Percentiles rank a stretch among this genome's conserved stretches.
phyloP scores from a whole-genome alignment of 345 rosid genomes.

The Triadica sebifera region DNA sequence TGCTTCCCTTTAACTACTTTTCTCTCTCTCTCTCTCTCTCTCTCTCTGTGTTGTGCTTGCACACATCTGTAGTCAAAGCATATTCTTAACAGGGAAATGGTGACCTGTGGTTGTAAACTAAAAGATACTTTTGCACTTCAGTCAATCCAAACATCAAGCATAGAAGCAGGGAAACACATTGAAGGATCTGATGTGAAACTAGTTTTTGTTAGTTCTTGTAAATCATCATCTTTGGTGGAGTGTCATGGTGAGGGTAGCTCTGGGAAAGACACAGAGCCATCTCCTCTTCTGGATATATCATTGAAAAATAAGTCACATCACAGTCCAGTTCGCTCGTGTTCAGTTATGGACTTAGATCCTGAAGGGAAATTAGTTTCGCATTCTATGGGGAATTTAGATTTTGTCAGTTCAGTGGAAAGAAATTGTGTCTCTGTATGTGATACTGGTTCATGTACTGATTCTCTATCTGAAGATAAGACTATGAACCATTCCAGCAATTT shows the following conservation, averaged over 20 bases:
- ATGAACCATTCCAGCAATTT: conserved; percentile 5
- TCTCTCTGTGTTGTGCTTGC: neutral
- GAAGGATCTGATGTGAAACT: conserved; percentile 19
- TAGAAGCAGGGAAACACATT: conserved; percentile 20
- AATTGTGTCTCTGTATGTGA: conserved; percentile 14
- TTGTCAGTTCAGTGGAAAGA: conserved; percentile 9
- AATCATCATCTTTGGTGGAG: conserved; percentile 12
- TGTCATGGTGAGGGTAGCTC: conserved; percentile 17
- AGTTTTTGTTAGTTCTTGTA: conserved; percentile 9
- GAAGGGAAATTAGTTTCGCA: conserved; percentile 22
- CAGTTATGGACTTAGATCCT: neutral
- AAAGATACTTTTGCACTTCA: conserved; percentile 22
- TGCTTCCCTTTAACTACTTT: neutral
- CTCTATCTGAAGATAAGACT: conserved; percentile 16
- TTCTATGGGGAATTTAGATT: conserved; percentile 11
- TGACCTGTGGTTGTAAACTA: conserved; percentile 26
- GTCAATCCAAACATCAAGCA: conserved; percentile 9
- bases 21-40: conserved; percentile 4
- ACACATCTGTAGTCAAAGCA: conserved; percentile 14
- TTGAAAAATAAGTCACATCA: conserved; percentile 6
- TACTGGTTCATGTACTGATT: conserved; percentile 7
- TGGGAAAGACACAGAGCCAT: conserved; percentile 15
- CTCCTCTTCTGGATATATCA: conserved; percentile 18
- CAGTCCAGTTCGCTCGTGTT: conserved; percentile 13
- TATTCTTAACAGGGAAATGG: conserved; percentile 16